phyloP scores from a whole-genome alignment of 257 asterid species.

The Paraleonurus japonicus region DNA sequence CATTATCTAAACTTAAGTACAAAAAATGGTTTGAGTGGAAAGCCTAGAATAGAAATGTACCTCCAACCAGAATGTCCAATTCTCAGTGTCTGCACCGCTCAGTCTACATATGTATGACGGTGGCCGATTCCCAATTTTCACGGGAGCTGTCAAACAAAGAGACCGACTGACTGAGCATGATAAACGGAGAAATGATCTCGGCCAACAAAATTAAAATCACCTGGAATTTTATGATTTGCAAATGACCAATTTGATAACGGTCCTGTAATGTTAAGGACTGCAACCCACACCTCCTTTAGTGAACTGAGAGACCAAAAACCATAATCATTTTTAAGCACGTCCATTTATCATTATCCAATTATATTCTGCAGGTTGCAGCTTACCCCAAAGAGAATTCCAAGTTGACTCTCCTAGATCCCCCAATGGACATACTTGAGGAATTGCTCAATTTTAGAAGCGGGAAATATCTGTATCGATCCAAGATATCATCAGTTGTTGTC shows the following conservation, averaged over 20 bases:
- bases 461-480: conserved; percentile 45
- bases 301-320: conserved; percentile 51
- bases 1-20: not conserved
- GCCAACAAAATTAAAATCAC: conserved; percentile 38
- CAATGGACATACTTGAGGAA: conserved; percentile 35
- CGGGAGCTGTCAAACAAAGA: conserved; percentile 56
- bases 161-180: conserved; percentile 35
- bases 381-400: conserved; percentile 85
- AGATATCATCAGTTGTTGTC: conserved; percentile 45
- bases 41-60: conserved; percentile 37
- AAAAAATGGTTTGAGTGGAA: not conserved
- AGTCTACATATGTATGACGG: conserved; percentile 79
- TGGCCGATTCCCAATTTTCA: conserved; percentile 55
- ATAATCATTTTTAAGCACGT: not conserved
- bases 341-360: not conserved
- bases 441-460: conserved; percentile 49
- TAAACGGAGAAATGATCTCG: not conserved
- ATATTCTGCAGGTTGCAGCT: conserved; percentile 2
- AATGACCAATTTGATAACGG: conserved; percentile 95
- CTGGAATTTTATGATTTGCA: conserved; percentile 70
- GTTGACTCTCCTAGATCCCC: conserved; percentile 67
- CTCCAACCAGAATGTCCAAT: conserved; percentile 98
- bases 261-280: conserved; percentile 90
- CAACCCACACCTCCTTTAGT: conserved; percentile 87
- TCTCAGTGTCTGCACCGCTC: conserved; percentile 73